Base-by-base conservation (phyloP, 2,329 filamentous ascomycete genomes). In the Pseudogymnoascus sp. region DNA sequence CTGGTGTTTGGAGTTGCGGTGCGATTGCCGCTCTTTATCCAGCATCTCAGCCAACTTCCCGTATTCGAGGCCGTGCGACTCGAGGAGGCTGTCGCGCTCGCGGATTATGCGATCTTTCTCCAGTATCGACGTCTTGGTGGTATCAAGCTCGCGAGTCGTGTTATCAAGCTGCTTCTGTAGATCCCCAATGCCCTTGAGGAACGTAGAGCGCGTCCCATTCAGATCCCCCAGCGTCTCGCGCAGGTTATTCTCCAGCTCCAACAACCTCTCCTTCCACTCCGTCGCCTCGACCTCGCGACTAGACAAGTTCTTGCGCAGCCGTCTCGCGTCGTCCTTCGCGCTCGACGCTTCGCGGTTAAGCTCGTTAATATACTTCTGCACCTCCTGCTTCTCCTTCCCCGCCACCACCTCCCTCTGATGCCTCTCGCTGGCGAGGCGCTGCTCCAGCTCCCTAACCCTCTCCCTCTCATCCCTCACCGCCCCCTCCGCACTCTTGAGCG, bases 41-140 rank as follows among this genome's bases (percentile, higher is more conserved):
- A 98, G 86, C 62, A 96, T 82, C 68, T 98, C 93, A 1, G 87
- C 87, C 10, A 98, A 80, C 71, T 92, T 92, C 65, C 90, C 86
- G 63, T 87, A 89, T 75, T 99, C 95, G 21, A 98, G 83, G 2
- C 89, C 91, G 71, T 95, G 90, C 25, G 88, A 91, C 76, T 99
- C 95, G 8, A 99, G 85, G 4, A 98, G 82, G 2, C 87, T 83
- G 73, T 98, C 95, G 13, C 93, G 90, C 74, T 93, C 91, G 71
- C 93, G 92, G 72, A 99, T 88, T 69, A 96, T 83, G 63, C 89
- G 87, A 67, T 98, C 93, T 75, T 96, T 97, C 74, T 98, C 93
- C n/a, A 88, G 85, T 31, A 96, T 78, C 11, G 90, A 85, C 10
- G 86, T 85, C 73, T 90, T 92, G 14, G 89, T 87, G 7, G 83